Conservation (phyloP, 2,329 filamentous ascomycete species). For the Alternaria infectoria region DNA sequence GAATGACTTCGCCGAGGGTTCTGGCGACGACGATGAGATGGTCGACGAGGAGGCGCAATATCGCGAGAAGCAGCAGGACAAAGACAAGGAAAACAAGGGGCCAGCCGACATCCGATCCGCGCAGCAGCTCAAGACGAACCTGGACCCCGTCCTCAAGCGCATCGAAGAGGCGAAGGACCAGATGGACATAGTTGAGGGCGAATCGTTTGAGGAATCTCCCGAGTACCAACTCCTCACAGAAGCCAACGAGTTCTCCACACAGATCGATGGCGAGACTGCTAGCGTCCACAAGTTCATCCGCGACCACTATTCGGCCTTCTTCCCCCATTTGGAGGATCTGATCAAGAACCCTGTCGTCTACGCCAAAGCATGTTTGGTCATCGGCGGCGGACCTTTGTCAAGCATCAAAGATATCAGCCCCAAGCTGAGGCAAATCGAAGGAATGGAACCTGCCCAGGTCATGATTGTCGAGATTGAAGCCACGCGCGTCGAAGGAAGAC, state of each 20-base stretch:
- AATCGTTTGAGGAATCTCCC: slow-evolving; percentile 88
- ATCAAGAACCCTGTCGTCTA: slow-evolving; percentile 94
- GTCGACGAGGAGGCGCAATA: slow-evolving; percentile 66
- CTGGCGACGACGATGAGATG: slow-evolving; percentile 64
- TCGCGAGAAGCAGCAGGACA: slow-evolving; percentile 61
- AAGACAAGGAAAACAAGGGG: slow-evolving; percentile 75
- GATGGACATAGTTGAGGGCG: slow-evolving; percentile 73
- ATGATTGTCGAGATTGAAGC: slow-evolving; percentile 98
- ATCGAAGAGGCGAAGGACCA: slow-evolving; percentile 58
- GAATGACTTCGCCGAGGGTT: slow-evolving; percentile 47
- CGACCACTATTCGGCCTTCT: slow-evolving; percentile 92
- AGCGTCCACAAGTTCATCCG: slow-evolving; percentile 95
- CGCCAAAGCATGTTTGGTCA: slow-evolving; percentile 90
- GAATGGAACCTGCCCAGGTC: slow-evolving; percentile 81
- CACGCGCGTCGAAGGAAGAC: slow-evolving; percentile 82
- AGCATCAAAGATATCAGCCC: slow-evolving; percentile 81
- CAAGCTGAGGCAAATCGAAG: slow-evolving; percentile 73
- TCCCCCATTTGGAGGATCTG: slow-evolving; percentile 89
- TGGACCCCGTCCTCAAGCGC: slow-evolving; percentile 80
- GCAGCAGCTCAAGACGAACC: slow-evolving; percentile 77
- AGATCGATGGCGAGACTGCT: slow-evolving; percentile 90
- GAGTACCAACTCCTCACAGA: slow-evolving; percentile 89
- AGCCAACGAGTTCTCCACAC: slow-evolving; percentile 87
- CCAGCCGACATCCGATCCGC: slow-evolving; percentile 75
- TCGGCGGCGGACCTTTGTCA: slow-evolving; percentile 90